phyloP scores from a whole-genome alignment of 2,329 filamentous ascomycete species.

The Paramyrothecium roridum region DNA sequence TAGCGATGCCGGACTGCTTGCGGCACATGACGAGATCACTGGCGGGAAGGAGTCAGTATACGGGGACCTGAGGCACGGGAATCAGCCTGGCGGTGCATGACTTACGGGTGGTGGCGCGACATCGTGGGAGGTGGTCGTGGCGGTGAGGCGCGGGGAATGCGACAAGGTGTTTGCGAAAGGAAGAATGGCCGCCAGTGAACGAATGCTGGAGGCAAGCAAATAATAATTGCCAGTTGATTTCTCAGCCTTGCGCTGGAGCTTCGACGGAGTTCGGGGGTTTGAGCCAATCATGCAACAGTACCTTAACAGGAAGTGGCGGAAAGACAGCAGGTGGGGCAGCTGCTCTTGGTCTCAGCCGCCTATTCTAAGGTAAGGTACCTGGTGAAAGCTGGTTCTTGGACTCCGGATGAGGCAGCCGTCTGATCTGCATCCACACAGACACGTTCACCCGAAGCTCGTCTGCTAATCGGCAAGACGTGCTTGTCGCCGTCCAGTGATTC shows the following conservation, averaged over 20 bases:
- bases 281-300: conserved; percentile 17
- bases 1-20: conserved; percentile 95
- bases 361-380: too few species aligned
- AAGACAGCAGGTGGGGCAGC: background rate
- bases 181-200: conserved; percentile 6
- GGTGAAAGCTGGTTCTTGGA: background rate
- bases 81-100: conserved; percentile 11
- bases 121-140: conserved; percentile 44
- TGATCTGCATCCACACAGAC: background rate
- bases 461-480: background rate
- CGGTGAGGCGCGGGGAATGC: conserved; percentile 6
- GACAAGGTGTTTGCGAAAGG: background rate
- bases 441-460: background rate
- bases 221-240: conserved; percentile 21
- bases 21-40: conserved; percentile 99
- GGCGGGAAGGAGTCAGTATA: conserved; percentile 20
- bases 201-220: conserved; percentile 11
- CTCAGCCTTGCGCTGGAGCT: conserved; percentile 42
- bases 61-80: background rate
- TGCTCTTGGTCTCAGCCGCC: background rate
- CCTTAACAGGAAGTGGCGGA: background rate
- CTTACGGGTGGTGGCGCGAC: conserved; percentile 92
- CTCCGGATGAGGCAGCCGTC: background rate
- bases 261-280: conserved; percentile 15
- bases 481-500: background rate